Evolutionary conservation across 1,139 yeast genomes (phyloP).

Genomic region (Nakaseomyces uthaithaninus): DNA sequence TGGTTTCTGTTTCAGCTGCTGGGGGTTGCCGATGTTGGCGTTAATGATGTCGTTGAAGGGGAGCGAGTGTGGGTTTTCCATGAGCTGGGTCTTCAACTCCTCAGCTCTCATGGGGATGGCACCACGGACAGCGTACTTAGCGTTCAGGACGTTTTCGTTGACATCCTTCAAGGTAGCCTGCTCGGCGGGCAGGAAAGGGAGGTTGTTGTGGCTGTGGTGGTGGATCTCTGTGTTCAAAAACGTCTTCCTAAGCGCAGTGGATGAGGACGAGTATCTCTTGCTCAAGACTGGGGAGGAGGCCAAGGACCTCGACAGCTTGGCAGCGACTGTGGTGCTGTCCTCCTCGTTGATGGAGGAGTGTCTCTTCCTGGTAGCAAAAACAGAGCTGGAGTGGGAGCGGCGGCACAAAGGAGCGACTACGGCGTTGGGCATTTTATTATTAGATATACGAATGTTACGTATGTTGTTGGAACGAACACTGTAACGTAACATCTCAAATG

Average conservation of each 20-base stretch:
- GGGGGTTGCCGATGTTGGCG: conserved; percentile 97
- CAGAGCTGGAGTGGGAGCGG: conserved; percentile 5
- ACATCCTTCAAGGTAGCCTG: conserved; percentile 42
- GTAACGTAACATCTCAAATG: background rate
- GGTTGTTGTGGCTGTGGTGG: conserved; percentile 5
- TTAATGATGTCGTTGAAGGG: conserved; percentile 73
- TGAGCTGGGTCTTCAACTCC: conserved; percentile 53
- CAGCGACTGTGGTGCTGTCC: background rate
- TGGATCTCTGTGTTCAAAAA: conserved; percentile 5
- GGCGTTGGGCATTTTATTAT: conserved; percentile 2
- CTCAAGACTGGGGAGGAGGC: background rate
- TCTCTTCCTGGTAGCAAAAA: conserved; percentile 2
- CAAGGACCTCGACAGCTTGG: conserved; percentile 1
- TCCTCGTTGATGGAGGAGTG: background rate
- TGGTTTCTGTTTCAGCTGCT: conserved; percentile 88
- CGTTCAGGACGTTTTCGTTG: conserved; percentile 67
- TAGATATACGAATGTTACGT: background rate
- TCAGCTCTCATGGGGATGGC: conserved; percentile 90
- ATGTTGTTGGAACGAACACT: background rate
- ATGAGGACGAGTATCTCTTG: background rate
- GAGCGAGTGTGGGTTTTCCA: conserved; percentile 47
- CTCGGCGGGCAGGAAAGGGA: conserved; percentile 26
- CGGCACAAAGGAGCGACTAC: conserved; percentile 5
- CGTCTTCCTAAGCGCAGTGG: background rate
- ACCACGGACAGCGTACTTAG: conserved; percentile 95